Base-by-base conservation (phyloP, 2,329 filamentous ascomycete genomes). In the Mycosphaerella sp. region DNA sequence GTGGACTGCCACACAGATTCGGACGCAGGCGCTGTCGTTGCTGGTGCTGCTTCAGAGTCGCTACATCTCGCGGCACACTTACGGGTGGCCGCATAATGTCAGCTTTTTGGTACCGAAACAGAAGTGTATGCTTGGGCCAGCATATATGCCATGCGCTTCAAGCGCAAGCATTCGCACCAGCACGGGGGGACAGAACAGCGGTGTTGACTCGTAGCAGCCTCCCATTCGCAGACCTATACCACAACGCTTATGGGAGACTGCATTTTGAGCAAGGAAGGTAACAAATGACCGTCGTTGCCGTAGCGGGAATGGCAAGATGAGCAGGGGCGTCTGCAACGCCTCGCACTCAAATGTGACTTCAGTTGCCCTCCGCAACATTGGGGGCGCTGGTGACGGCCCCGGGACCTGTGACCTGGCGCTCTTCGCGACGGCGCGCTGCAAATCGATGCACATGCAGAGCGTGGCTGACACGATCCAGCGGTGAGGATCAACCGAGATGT, bases 211-310 rank as follows among this genome's bases (percentile, higher is more conserved):
- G 42, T 29, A 26, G 12, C 21, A 12, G 42, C 42, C 12, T 29
- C 21, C 23, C 21, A 29, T 44, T 44, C 42, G 42, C 42, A 44
- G 23, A 11, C 17, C 6, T 26, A 12, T 7, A 7, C 34, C 34
- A 10, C 34, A 38, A 44, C 42, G 42, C 42, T 21, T 26, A 11
- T 9, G 21, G 42, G 8, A 44, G 42, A 44, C 42, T 12, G 42
- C 42, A 44, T 44, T 44, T 44, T 21, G 21, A 44, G 42, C 42
- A 44, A 44, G 42, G 42, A 21, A 44, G 42, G 42, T 44, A 44
- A 44, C 42, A 44, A 44, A 44, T 44, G 42, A 29, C 42, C 42
- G 17, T 44, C 42, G 21, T 44, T 44, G 21, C 42, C 42, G 42
- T 44, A 12, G 42, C 42, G 42, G 42, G 42, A 44, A 12, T 26